Evolutionary conservation across 208 protist genomes (phyloP), one percentile per base, ranked within the genome.

Genomic region (Porcisia hertigi): DNA sequence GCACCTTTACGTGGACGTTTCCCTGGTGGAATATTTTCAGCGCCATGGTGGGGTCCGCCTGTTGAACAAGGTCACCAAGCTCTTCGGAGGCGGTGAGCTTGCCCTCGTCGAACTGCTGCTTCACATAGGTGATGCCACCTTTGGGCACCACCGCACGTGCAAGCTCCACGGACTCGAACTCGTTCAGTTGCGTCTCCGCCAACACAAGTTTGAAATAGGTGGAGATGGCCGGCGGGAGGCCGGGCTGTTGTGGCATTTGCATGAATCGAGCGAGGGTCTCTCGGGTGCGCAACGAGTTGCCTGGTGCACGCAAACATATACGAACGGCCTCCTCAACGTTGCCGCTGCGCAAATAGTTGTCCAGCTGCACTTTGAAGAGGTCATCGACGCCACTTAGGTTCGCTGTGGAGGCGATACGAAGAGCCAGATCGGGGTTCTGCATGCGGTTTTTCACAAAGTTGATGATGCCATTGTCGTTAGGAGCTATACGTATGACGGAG

Each of bases 1-100:
- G 87, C 79, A 98, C 98, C 87, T 99, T 99, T 36, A 87, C 87
- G 36, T 98, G 94, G 7, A 87, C 83, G 45, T 98, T 88, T 36
- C 92, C 95, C 52, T 96, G 86, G 75, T 99, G 87, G 86, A 99
- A 99, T n/a, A 99, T 97, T 60, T 95, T 98, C 30, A 99, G 95
- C 11, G 99, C 99, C 53, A 99, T 89, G 58, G 99, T 97, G 55
- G 86, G 77, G 52, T 94, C 83, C 45, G 84, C 86, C 45, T 82
- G 92, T 69, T 94, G 87, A 30, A 99, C 81, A 8, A 99, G 64
- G 92, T 99, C 99, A 62, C 99, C 99, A 25, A 99, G 96, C 82
- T 99, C 98, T 86, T 99, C 99, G 54, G 88, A 98, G 71, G 95
- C 92, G 54, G 98, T 98, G 18, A 99, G 90, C 90, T 99, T 99